Evolutionary conservation across 1,284 basidiomycete species (phyloP), one percentile per base, ranked within the genome.

Genomic region (Prillingera fragicola): DNA sequence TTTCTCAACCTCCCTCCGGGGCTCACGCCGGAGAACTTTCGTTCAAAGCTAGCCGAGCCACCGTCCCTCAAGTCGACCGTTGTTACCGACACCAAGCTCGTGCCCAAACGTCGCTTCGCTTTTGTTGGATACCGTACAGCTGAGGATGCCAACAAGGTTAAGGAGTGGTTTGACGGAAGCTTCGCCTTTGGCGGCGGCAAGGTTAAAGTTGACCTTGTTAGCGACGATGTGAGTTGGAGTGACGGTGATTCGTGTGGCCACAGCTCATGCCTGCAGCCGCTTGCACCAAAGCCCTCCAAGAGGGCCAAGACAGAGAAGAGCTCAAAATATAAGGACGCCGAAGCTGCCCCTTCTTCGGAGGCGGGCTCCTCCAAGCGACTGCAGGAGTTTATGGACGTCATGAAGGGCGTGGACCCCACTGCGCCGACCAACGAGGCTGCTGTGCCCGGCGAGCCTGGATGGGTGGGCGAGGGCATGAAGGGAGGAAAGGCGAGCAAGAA

Each of bases 41-140:
- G 72, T 73, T 1, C 82, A 78, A 18, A 81, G 75, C 37, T 60
- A 53, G 56, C 54, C 62, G 51, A 56, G 36, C 64, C 59, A 38
- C 31, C 54, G 36, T 32, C 52, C 21, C 52, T 65, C 51, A 39
- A 56, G 31, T 55, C 66, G 26, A 41, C 52, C 22, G 60, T 67
- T 26, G 78, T 96, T 46, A 98, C 94, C 5, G 94, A 97, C 72
- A 78, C 84, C 41, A 87, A 87, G 69, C 78, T 97, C 43, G 82
- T 91, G 8, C 75, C 78, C 23, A 87, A 86, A 62, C 78, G 94
- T 5, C 77, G 87, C 26, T 94, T 98, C 63, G 94, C 85, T 0
- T 98, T 97, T 64, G 78, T 96, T 7, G 94, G 94, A 0, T 97
- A 83, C 75, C 88, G 86, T 68, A 80, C 81, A 0, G 78, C 84